These are phyloP conservation scores for Rachicladosporium sp. DNA, from an alignment of 2,329 filamentous ascomycete genomes.

Conservation along the genomic window DNA sequence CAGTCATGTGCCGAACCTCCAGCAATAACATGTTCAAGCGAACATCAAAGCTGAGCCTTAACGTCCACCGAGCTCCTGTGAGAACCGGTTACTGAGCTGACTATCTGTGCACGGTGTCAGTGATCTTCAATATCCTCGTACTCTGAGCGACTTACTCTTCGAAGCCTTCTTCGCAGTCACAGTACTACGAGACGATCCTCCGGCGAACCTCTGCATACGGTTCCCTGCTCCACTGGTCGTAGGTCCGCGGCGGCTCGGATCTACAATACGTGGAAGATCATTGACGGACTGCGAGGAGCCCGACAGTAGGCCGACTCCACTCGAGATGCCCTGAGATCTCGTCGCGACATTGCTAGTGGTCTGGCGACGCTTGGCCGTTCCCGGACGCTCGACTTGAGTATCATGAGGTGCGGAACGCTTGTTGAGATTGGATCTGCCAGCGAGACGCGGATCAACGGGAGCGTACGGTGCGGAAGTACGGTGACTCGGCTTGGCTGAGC, in stretches of 20 bases:
- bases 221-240: not conserved
- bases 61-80: conserved; percentile 1
- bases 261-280: conserved; percentile 1
- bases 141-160: not conserved
- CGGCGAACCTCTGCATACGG: not conserved
- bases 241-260: not conserved
- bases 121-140: not conserved
- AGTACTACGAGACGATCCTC: not conserved
- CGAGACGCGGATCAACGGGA: conserved; percentile 1
- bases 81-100: not conserved
- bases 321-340: no score
- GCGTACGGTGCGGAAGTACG: not conserved
- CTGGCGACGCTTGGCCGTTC: not conserved
- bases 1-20: no score
- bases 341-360: not conserved
- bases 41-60: no score
- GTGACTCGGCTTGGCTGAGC: not conserved
- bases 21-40: no score
- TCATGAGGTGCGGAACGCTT: not conserved
- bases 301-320: not conserved
- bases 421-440: not conserved
- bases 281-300: conserved; percentile 5
- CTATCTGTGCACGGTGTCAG: not conserved
- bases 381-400: not conserved
- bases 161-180: not conserved